Percentiles rank a stretch among this genome's conserved stretches.
These are phyloP conservation scores for Cyberlindnera mycetangii DNA, from an alignment of 805 yeast species.

Conservation along the genomic window DNA sequence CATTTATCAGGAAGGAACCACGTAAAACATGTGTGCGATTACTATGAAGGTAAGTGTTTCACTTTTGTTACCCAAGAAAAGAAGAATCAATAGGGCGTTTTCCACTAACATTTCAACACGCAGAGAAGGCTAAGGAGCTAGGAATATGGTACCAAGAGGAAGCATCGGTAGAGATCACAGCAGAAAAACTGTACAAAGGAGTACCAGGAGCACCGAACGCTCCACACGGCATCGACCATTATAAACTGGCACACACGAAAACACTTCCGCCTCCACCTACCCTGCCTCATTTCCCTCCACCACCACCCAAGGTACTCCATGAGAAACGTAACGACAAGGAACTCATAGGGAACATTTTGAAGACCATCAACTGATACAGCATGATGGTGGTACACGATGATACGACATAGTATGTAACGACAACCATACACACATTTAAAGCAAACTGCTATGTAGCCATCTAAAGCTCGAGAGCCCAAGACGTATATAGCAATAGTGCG, in stretches of 20 bases:
- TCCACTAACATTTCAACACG: conserved; percentile 2
- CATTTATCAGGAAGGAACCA: conserved; percentile 80
- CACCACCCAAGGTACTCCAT: conserved; percentile 26
- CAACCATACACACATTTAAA: too few species aligned
- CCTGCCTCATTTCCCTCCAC: conserved; percentile 21
- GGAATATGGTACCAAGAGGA: conserved; percentile 33
- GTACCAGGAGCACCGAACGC: conserved; percentile 33
- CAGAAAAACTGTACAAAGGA: conserved; percentile 19
- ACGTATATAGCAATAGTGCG: too few species aligned
- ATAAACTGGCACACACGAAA: conserved; percentile 20
- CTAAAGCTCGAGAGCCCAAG: too few species aligned
- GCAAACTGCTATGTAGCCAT: too few species aligned
- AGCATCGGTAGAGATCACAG: conserved; percentile 21
- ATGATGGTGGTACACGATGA: too few species aligned
- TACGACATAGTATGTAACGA: too few species aligned
- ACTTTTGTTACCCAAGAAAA: background rate
- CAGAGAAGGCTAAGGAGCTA: conserved; percentile 30
- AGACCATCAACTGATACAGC: conserved; percentile 23
- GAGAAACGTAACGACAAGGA: conserved; percentile 10
- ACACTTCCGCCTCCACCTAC: conserved; percentile 28
- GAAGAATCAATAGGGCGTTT: too few species aligned
- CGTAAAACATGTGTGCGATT: conserved; percentile 64
- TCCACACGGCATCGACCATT: conserved; percentile 12
- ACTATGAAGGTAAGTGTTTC: conserved; percentile 50
- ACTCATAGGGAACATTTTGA: conserved; percentile 21